Evolutionary conservation across 169 alveolate genomes (phyloP), one percentile per base, ranked within the genome.

Genomic region (Theileria annulata): DNA sequence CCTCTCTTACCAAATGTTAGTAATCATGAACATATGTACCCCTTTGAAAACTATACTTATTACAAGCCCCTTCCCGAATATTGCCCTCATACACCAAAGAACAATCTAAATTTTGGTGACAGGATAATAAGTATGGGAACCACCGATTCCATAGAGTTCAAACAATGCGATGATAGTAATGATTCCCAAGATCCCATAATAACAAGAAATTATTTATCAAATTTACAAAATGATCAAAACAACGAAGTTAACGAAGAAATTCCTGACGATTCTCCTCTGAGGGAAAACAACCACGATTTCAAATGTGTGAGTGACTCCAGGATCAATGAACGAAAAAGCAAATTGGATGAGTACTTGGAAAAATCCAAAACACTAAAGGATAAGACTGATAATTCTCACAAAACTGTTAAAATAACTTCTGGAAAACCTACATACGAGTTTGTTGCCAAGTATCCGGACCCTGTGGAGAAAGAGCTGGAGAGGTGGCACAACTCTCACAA

Each of bases 381-480:
- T 6, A 68, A 68, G 28, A 10, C 25, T 21, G 63, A 13, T 1
- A 49, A 21, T 30, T 9, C 31, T 19, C 31, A 49, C 8, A 37
- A 72, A 19, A 72, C 2, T 79, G 67, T 28, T 6, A 56, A 72
- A 58, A 72, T 82, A 15, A n/a, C 73, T 5, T n/a, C 49, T 12
- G 89, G 89, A 28, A 82, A 76, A 71, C 89, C 89, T 42, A 78
- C 72, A 12, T 70, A 82, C 58, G 77, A 73, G 47, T 82, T 64
- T 67, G 51, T 68, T n/a, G 89, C 86, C 48, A 71, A 68, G 75
- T 75, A 63, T 59, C 77, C 74, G 27, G 90, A 84, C 9, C 86
- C 87, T 17, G 78, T 84, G 15, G 90, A 84, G 31, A 77, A 77
- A 67, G 90, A 84, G 70, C 60, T 84, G 42, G 90, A 71, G 25